Percentiles rank a stretch among this genome's conserved stretches.
Conservation (phyloP, 2,329 filamentous ascomycete species). For the Leptographium radiaticola region DNA sequence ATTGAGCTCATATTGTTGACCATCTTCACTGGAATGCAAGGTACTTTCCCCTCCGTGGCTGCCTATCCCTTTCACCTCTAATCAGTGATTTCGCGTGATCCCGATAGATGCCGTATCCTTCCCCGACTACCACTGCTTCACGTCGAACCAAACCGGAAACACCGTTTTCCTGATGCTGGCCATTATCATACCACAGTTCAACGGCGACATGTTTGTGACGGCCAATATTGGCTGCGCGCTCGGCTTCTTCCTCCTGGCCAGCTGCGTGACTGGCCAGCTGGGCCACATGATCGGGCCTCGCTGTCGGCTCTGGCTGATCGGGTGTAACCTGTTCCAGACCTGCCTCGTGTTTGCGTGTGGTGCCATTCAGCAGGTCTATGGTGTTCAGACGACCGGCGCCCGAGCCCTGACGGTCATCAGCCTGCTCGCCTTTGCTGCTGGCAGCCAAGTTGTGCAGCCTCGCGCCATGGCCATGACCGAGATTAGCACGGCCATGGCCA, state of each 20-base stretch:
- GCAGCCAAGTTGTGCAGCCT: constrained; percentile 45
- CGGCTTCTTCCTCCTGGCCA: constrained; percentile 41
- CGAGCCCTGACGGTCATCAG: constrained; percentile 31
- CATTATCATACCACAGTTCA: constrained; percentile 32
- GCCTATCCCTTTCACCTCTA: neutral
- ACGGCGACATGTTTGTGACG: constrained; percentile 35
- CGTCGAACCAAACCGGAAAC: constrained; percentile 54
- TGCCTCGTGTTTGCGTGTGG: constrained; percentile 39
- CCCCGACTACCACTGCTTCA: constrained; percentile 48
- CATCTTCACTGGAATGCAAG: constrained; percentile 38
- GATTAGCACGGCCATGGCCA: constrained; percentile 53
- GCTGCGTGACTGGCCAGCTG: constrained; percentile 41
- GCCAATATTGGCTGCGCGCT: constrained; percentile 42
- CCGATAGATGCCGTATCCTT: constrained; percentile 41
- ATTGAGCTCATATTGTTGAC: constrained; percentile 32
- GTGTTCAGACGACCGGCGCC: constrained; percentile 20
- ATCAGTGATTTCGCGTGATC: too few species aligned
- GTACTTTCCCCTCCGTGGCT: constrained; percentile 13
- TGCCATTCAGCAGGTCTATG: constrained; percentile 30
- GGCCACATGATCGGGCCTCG: constrained; percentile 38
- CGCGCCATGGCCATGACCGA: constrained; percentile 42
- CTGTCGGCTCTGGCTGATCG: constrained; percentile 38
- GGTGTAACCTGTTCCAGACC: constrained; percentile 42
- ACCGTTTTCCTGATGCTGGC: constrained; percentile 45
- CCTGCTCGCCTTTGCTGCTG: constrained; percentile 40